Conservation (phyloP, 805 yeast species). For the Lipomyces chichibuensis region DNA sequence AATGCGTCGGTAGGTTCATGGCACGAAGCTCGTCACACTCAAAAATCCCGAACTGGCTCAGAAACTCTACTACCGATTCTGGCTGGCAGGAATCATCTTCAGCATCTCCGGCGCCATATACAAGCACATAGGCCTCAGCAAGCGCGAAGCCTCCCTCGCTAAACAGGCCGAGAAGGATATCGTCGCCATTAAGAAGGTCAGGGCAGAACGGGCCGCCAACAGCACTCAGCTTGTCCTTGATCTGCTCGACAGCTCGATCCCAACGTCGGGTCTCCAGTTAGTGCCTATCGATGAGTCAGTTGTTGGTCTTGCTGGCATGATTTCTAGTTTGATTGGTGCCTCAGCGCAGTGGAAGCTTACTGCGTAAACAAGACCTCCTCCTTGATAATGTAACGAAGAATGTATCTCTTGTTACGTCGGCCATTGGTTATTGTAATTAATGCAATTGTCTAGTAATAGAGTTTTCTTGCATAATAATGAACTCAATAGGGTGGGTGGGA, state of each 20-base stretch:
- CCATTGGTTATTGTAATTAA: neutral
- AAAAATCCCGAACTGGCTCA: slow-evolving; percentile 53
- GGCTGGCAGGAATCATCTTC: slow-evolving; percentile 72
- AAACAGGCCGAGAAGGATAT: slow-evolving; percentile 47
- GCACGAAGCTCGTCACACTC: slow-evolving; percentile 45
- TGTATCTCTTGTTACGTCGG: slow-evolving; percentile 1
- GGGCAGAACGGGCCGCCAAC: slow-evolving; percentile 51
- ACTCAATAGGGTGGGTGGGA: neutral
- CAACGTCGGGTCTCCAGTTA: slow-evolving; percentile 65
- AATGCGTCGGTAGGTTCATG: slow-evolving; percentile 52
- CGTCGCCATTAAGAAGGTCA: slow-evolving; percentile 47
- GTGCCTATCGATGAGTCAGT: slow-evolving; percentile 73
- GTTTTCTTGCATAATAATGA: neutral
- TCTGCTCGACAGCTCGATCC: slow-evolving; percentile 71
- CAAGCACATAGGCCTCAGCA: slow-evolving; percentile 52
- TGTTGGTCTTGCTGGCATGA: slow-evolving; percentile 80
- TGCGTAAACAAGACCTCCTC: slow-evolving; percentile 8
- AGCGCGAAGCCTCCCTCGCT: slow-evolving; percentile 44
- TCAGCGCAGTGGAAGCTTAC: slow-evolving; percentile 37
- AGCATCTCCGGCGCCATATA: slow-evolving; percentile 64
- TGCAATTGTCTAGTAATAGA: slow-evolving; percentile 2
- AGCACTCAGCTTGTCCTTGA: slow-evolving; percentile 75
- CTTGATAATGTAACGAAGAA: neutral
- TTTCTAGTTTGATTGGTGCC: slow-evolving; percentile 78
- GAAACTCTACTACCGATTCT: slow-evolving; percentile 66